Evolutionary conservation across 192 early-diverging fungal species (phyloP), one percentile per base, ranked within the genome.

Genomic region (Phycomyces blakesleeanus): DNA sequence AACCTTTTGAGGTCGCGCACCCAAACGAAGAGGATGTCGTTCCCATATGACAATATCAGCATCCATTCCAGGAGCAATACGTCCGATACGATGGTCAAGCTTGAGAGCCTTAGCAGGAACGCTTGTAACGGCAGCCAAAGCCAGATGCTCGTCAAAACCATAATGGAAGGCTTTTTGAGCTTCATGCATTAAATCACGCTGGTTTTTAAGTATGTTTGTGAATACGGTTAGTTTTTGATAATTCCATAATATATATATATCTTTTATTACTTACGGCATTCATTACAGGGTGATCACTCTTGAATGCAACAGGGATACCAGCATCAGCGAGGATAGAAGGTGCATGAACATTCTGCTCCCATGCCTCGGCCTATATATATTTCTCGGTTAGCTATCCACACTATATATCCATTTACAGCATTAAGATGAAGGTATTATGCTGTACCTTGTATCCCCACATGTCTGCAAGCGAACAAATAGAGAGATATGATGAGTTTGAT

Each of bases 11-110:
- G 87, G 87, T 60, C 83, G 82, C 12, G 87, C 85, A 15, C 83
- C 85, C 20, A 87, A 59, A 3, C 63, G 51, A 3, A 88, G 70
- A n/a, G 87, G 87, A 64, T 86, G 75, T 34, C 77, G 74, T 62
- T 86, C 77, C 86, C 86, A 88, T 49, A 88, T 72, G 5, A 88
- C 83, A n/a, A 86, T 51, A 64, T 88, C 86, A 5, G 86, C 86
- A 69, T 88, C 86, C 52, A 76, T 84, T 22, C 83, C 85, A 10
- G 55, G 39, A 25, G 34, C 58, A 49, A 88, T 47, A 15, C 68
- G 64, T 47, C 86, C 86, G 63, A 88, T 65, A 11, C 86, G 70
- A 41, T 78, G 64, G 18, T 64, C 81, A 5, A 76, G 57, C 0
- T 84, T 84, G 24, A 88, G 63, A 11, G 63, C 61, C n/a, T 78